phyloP scores from a whole-genome alignment of 2,329 filamentous ascomycete genomes.

The Talaromyces sp. region DNA sequence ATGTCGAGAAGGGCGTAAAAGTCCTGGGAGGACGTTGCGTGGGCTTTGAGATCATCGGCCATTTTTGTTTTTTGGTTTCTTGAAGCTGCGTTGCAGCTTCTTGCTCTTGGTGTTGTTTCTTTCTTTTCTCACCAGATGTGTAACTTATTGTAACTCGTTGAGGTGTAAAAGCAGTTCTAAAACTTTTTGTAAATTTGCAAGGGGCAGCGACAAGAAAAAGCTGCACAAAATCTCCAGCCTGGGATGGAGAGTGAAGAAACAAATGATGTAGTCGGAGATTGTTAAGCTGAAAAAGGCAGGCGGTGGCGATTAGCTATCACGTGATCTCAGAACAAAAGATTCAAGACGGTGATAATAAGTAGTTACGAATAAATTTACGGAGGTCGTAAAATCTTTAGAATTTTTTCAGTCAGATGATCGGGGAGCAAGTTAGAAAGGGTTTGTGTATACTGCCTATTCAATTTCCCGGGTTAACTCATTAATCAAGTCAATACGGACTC shows the following conservation, averaged over 20 bases:
- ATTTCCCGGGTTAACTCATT: no score
- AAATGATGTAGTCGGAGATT: not conserved
- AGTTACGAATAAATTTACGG: not conserved
- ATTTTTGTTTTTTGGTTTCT: slow-evolving; percentile 16
- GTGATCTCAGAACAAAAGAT: not conserved
- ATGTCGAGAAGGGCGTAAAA: slow-evolving; percentile 74
- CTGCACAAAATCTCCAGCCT: not conserved
- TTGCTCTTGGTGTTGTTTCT: no score
- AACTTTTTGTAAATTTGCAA: not conserved
- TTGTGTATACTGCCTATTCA: no score
- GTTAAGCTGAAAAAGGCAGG: not conserved
- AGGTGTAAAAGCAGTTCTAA: not conserved
- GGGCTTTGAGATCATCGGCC: slow-evolving; percentile 47
- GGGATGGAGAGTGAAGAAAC: not conserved
- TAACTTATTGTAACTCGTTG: not conserved
- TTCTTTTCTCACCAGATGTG: not conserved
- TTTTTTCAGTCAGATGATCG: no score
- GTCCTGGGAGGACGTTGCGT: slow-evolving; percentile 60
- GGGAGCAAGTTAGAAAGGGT: no score
- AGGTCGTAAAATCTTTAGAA: no score
- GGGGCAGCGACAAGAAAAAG: not conserved
- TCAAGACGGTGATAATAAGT: not conserved
- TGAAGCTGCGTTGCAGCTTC: not conserved
- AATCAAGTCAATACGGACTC: no score
- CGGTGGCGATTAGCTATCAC: not conserved